A percentile compares a stretch with the other conserved stretches of the same genome.
Conservation (phyloP, 208 protist genomes). For the Acanthamoeba castellanii region DNA sequence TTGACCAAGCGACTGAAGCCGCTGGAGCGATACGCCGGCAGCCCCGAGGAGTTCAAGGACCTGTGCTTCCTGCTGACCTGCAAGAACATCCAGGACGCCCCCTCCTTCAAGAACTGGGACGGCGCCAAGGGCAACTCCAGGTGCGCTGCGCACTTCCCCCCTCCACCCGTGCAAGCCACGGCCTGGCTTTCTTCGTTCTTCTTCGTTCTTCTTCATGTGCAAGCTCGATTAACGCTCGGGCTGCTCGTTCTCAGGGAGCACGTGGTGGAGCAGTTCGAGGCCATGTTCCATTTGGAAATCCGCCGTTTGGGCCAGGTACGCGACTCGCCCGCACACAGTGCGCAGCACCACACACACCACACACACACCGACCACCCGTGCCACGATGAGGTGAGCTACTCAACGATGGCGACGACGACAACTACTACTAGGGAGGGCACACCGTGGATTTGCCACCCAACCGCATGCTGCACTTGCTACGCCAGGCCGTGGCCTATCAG, state of each 20-base stretch:
- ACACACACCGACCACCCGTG: no score
- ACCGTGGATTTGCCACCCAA: conserved; percentile 60
- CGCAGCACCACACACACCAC: not conserved
- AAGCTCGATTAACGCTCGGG: not conserved
- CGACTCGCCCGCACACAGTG: not conserved
- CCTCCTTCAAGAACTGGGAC: conserved; percentile 88
- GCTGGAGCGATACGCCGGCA: conserved; percentile 75
- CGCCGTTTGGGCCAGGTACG: not conserved
- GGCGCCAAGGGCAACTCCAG: conserved; percentile 75
- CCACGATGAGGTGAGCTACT: no score
- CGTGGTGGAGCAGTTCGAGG: conserved; percentile 84
- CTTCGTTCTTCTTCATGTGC: no score
- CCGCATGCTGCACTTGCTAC: conserved; percentile 80
- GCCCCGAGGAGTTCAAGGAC: conserved; percentile 85
- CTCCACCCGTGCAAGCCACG: no score
- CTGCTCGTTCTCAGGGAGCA: conserved; percentile 72
- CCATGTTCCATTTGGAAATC: conserved; percentile 84
- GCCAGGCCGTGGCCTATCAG: conserved; percentile 89
- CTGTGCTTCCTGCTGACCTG: conserved; percentile 90
- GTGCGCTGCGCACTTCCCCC: not conserved
- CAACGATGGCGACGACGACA: no score
- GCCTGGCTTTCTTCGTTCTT: no score
- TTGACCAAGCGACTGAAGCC: conserved; percentile 89
- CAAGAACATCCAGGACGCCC: conserved; percentile 86
- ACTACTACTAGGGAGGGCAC: not conserved